Evolutionary conservation across 495 filamentous ascomycete genomes (phyloP), one percentile per base, ranked within the genome.

Genomic region (Penicillium psychrofluorescens): DNA sequence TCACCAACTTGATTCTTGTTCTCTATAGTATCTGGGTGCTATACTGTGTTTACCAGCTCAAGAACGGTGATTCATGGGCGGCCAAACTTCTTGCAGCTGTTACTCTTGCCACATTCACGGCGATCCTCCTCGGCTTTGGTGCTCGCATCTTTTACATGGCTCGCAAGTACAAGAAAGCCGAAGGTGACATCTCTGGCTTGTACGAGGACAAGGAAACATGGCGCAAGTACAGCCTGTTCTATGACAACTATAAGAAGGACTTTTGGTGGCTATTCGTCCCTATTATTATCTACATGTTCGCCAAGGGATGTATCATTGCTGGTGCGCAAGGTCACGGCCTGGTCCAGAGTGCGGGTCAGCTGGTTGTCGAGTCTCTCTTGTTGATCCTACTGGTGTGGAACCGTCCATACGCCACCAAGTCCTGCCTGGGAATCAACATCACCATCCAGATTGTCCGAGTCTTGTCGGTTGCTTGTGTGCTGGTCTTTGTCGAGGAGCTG

Each of bases 251-350:
- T 67, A 88, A 90, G 63, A 85, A 82, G 56, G 81, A 84, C 50
- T 94, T 88, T 67, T 98, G 91, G 91, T 96, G 90, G 90, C 59
- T 96, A 8, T 98, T 98, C 61, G 76, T 98, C 10, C 92, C 92
- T 7, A 73, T 77, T 36, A 95, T 98, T 63, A 39, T 92, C 42
- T 98, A 97, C 72, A 87, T 91, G 74, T 91, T 97, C 55, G 84
- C 79, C 53, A 94, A 89, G 65, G 90, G 90, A 36, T 85, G 80
- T 35, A 81, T 94, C 38, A 82, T 98, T 49, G 92, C 92, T 29
- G 89, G 80, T 35, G 88, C 78, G 11, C 82, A 95, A 51, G 92
- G 90, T 8, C 81, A 95, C 56, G 92, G 92, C 11, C 74, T 95
- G 55, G 62, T 77, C 1, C 92, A 98, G 60, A 81, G 84, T 16